Evolutionary conservation across 805 yeast genomes (phyloP), one percentile per base, ranked within the genome.

Genomic region (Candida sphagnicola): DNA sequence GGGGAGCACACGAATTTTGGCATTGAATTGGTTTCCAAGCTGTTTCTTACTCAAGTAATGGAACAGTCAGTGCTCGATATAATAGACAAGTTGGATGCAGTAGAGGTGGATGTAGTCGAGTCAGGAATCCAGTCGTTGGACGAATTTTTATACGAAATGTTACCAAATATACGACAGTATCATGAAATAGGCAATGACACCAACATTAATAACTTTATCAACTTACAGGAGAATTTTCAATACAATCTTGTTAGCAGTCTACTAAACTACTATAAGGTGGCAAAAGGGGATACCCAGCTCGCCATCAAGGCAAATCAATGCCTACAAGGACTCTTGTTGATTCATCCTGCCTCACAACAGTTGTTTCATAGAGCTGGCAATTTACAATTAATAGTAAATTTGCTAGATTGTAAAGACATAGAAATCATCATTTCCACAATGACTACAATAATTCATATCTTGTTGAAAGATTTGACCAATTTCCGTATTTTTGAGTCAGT

Each of bases 401-500:
- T 57, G 17, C 46, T 65, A 26, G 53, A 53, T n/a, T 16, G 42
- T 25, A 26, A 43, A 18, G 40, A 36, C 11, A 37, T 56, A 18
- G 42, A 46, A 4, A 35, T 57, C 13, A 48, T 54, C 25, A 54
- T 62, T 2, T 54, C 69, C 16, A 59, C 72, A 8, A 68, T 83
- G 11, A 74, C 81, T 18, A 67, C 82, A 0, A 51, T 82, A 18
- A 80, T 80, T 8, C 78, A 82, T 33, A 66, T 75, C 4, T 51
- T 83, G 43, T 77, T 82, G 15, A 70, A 79, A 34, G 73, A 77
- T 42, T 75, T 78, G 28, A 60, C 58, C n/a, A 78, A 74, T 45
- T 67, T 81, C 42, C 61, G 91, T 28, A 57, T 60, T 3, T 82
- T 84, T 54, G 91, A 83, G 53, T 50, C 52, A 5, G 55, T 75